Conservation (phyloP, 2,329 filamentous ascomycete species). For the Aaosphaeria arxii region DNA sequence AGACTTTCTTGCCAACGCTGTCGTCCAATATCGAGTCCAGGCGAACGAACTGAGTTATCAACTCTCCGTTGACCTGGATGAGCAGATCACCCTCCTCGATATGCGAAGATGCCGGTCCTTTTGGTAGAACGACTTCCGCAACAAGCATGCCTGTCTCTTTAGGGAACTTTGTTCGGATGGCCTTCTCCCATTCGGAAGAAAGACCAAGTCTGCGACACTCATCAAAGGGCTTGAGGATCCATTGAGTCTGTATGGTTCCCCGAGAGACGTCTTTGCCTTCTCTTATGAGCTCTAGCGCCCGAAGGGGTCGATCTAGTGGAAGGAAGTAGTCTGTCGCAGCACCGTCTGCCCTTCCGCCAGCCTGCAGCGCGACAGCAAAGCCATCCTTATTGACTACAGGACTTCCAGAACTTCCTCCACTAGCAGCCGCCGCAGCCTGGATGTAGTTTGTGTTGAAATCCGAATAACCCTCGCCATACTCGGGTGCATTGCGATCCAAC, state of each 20-base stretch:
- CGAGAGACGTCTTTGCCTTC: constrained; percentile 72
- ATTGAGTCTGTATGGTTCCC: constrained; percentile 97
- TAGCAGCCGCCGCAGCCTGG: constrained; percentile 94
- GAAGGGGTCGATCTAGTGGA: constrained; percentile 82
- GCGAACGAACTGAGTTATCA: constrained; percentile 88
- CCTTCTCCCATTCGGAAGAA: constrained; percentile 80
- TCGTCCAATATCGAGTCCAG: constrained; percentile 91
- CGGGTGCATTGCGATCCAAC: constrained; percentile 91
- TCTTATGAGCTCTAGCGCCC: constrained; percentile 83
- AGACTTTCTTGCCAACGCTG: constrained; percentile 75
- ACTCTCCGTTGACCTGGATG: constrained; percentile 87
- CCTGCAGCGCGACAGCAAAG: constrained; percentile 86
- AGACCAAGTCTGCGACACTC: constrained; percentile 89
- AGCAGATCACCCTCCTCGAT: constrained; percentile 93
- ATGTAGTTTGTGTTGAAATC: constrained; percentile 98
- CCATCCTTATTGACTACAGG: constrained; percentile 96
- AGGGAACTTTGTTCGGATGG: constrained; percentile 78
- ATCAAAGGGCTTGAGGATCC: constrained; percentile 94
- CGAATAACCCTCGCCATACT: constrained; percentile 96
- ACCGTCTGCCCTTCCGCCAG: constrained; percentile 88
- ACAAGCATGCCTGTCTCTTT: constrained; percentile 96
- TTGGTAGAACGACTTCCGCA: constrained; percentile 88
- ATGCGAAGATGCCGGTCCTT: constrained; percentile 82
- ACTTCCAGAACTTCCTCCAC: constrained; percentile 96
- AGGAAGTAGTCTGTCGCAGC: constrained; percentile 98